phyloP scores from a whole-genome alignment of 768 basidiomycete genomes.

The Trametes elegans region DNA sequence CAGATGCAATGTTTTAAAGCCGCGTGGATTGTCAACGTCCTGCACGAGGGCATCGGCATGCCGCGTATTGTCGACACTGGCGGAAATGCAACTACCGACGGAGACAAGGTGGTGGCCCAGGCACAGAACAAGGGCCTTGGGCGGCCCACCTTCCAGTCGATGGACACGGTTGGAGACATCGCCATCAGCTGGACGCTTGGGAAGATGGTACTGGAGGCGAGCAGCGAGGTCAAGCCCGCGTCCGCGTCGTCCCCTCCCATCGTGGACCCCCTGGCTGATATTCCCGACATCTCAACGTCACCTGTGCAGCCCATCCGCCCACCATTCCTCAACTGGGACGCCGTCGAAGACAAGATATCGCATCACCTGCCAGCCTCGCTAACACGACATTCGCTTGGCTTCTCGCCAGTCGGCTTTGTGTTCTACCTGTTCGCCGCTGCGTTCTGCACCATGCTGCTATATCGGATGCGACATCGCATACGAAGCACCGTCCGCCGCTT shows the following conservation, averaged over 20 bases:
- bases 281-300: slow-evolving; percentile 48
- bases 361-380: slow-evolving; percentile 67
- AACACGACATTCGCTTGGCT: slow-evolving; percentile 63
- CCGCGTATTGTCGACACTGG: slow-evolving; percentile 86
- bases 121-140: slow-evolving; percentile 84
- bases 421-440: slow-evolving; percentile 49
- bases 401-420: slow-evolving; percentile 64
- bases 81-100: slow-evolving; percentile 70
- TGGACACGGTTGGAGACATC: slow-evolving; percentile 89
- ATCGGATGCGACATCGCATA: slow-evolving; percentile 58
- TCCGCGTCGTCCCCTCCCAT: slow-evolving; percentile 50
- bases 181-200: slow-evolving; percentile 98
- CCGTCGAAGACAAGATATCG: slow-evolving; percentile 60
- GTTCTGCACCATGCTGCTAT: slow-evolving; percentile 43
- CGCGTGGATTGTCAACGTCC: slow-evolving; percentile 94
- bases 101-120: slow-evolving; percentile 68
- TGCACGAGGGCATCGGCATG: slow-evolving; percentile 95
- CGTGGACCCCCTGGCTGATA: slow-evolving; percentile 71
- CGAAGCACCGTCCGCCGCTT: slow-evolving; percentile 43
- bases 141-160: slow-evolving; percentile 82
- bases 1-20: slow-evolving; percentile 99
- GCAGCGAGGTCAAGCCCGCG: slow-evolving; percentile 69
- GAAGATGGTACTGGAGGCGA: slow-evolving; percentile 98
- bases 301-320: slow-evolving; percentile 66
- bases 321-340: slow-evolving; percentile 55